Evolutionary conservation across 225 moss, liverwort and hornwort species (phyloP).

Genomic region (Polytrichum formosum): DNA sequence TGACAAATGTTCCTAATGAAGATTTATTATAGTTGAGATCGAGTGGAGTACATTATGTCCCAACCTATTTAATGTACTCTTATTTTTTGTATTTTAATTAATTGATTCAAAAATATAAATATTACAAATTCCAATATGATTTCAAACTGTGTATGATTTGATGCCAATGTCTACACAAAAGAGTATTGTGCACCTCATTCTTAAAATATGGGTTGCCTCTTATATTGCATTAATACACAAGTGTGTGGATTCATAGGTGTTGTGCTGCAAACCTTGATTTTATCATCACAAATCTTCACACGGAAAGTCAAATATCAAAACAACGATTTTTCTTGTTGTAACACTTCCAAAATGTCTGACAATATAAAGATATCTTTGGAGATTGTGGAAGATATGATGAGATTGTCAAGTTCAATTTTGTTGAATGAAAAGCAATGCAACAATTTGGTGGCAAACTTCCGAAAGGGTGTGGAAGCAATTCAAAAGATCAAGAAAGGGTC

Average conservation of each 20-base stretch:
- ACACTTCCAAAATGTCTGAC: neutral
- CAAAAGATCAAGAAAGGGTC: neutral
- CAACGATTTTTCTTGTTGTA: neutral
- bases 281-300: neutral
- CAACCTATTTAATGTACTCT: too few species aligned
- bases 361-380: neutral
- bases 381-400: neutral
- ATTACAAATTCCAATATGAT: too few species aligned
- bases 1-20: too few species aligned
- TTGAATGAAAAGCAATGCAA: conserved; percentile 1
- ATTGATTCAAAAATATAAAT: too few species aligned
- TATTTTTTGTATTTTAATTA: too few species aligned
- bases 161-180: too few species aligned
- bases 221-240: too few species aligned
- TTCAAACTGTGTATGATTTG: too few species aligned
- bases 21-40: too few species aligned
- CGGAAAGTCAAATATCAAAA: neutral
- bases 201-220: too few species aligned
- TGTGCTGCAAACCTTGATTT: neutral
- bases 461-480: neutral
- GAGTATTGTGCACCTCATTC: too few species aligned
- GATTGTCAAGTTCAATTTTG: neutral
- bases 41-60: too few species aligned
- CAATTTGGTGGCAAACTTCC: neutral
- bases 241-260: neutral